Conservation (phyloP, 768 basidiomycete species). For the Amanita inopinata region DNA sequence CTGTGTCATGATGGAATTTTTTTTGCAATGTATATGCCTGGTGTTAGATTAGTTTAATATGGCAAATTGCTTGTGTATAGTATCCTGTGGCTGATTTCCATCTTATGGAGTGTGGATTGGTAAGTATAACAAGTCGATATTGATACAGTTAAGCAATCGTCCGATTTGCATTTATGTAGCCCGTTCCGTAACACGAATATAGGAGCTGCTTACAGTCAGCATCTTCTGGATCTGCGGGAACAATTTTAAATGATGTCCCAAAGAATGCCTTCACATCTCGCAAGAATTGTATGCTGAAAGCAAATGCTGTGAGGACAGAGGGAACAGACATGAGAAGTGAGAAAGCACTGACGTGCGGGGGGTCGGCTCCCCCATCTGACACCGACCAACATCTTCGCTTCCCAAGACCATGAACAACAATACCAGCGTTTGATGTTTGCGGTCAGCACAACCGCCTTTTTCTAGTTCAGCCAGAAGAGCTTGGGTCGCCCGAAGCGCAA, state of each 20-base stretch:
- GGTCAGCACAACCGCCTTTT: slow-evolving; percentile 84
- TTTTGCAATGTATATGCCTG: neutral
- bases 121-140: slow-evolving; percentile 7
- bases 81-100: neutral
- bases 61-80: neutral
- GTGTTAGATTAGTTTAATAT: too few relatives aligned
- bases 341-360: slow-evolving; percentile 54
- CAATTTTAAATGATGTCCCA: slow-evolving; percentile 90
- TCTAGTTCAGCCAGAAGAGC: slow-evolving; percentile 71
- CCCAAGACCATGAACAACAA: slow-evolving; percentile 92
- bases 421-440: slow-evolving; percentile 79
- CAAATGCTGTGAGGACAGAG: slow-evolving; percentile 1
- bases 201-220: slow-evolving; percentile 49
- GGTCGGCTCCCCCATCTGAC: slow-evolving; percentile 78
- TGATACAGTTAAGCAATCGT: slow-evolving; percentile 53
- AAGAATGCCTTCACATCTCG: slow-evolving; percentile 76
- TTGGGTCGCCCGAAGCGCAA: slow-evolving; percentile 75
- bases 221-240: slow-evolving; percentile 44
- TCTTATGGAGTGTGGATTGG: neutral
- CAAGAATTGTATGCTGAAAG: slow-evolving; percentile 77
- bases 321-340: neutral
- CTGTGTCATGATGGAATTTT: neutral
- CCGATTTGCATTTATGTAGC: slow-evolving; percentile 84
- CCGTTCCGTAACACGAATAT: slow-evolving; percentile 87
- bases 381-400: slow-evolving; percentile 91